These are phyloP conservation scores for Halophytophthora batemanensis DNA, from an alignment of 352 stramenopile genomes.

Conservation along the genomic window DNA sequence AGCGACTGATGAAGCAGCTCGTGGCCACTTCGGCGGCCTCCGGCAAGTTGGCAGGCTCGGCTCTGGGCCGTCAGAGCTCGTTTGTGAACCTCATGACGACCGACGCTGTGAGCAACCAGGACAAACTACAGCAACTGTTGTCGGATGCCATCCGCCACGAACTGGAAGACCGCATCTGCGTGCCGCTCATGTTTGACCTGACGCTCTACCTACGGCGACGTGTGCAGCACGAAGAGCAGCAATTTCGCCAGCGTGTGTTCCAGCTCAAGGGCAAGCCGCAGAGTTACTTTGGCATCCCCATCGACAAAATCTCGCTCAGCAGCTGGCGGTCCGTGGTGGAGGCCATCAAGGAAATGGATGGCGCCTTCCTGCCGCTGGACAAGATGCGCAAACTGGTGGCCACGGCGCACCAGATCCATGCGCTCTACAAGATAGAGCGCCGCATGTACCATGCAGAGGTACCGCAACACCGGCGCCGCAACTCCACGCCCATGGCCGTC, in stretches of 20 bases:
- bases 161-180: constrained; percentile 77
- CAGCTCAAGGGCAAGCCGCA: constrained; percentile 70
- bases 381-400: constrained; percentile 83
- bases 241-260: constrained; percentile 66
- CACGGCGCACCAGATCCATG: constrained; percentile 70
- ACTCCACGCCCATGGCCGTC: constrained; percentile 36
- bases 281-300: constrained; percentile 77
- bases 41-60: constrained; percentile 1
- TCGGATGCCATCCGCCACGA: constrained; percentile 84
- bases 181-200: constrained; percentile 67
- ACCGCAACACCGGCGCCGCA: constrained; percentile 31
- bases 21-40: constrained; percentile 11
- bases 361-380: constrained; percentile 73
- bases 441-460: constrained; percentile 37
- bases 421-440: constrained; percentile 61
- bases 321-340: constrained; percentile 76
- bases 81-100: constrained; percentile 62
- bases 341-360: constrained; percentile 78
- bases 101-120: constrained; percentile 63
- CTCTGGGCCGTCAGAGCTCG: constrained; percentile 48
- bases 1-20: constrained; percentile 55
- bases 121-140: constrained; percentile 71
- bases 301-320: constrained; percentile 75
- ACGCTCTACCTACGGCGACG: constrained; percentile 39
- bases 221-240: constrained; percentile 68